These are phyloP conservation scores for Dalbergia oliveri DNA, from an alignment of 306 rosid genomes.

Conservation along the genomic window DNA sequence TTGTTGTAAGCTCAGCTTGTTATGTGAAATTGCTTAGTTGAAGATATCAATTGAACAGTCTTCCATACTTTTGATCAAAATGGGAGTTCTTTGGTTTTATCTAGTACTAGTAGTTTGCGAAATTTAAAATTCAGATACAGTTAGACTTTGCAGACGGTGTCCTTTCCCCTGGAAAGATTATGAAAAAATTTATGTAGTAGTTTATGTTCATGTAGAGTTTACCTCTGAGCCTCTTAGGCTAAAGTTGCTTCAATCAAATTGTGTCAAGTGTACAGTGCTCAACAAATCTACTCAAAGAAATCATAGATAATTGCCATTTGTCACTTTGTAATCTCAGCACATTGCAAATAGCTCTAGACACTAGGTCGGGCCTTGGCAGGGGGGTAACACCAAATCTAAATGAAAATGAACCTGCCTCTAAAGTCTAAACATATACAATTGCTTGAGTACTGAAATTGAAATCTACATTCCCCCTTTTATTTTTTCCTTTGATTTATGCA, in stretches of 20 bases:
- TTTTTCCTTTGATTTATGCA: slow-evolving; percentile 18
- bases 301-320: slow-evolving; percentile 24
- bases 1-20: slow-evolving; percentile 7
- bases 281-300: background rate
- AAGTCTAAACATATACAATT: background rate
- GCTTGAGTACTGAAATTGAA: slow-evolving; percentile 26
- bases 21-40: slow-evolving; percentile 19
- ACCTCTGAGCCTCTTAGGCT: background rate
- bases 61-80: background rate
- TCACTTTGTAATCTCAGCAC: slow-evolving; percentile 24
- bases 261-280: slow-evolving; percentile 16
- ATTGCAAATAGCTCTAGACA: slow-evolving; percentile 26
- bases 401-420: slow-evolving; percentile 29
- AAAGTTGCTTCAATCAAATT: slow-evolving; percentile 28
- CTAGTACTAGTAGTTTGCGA: background rate
- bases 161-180: background rate
- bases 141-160: background rate
- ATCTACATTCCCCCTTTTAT: background rate
- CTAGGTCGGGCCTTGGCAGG: slow-evolving; percentile 9
- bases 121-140: background rate
- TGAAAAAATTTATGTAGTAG: background rate
- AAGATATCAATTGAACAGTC: slow-evolving; percentile 1
- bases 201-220: slow-evolving; percentile 2
- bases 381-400: slow-evolving; percentile 36
- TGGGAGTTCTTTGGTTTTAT: background rate